phyloP scores from a whole-genome alignment of 345 rosid species.

The Erysimum cheiranthoides region DNA sequence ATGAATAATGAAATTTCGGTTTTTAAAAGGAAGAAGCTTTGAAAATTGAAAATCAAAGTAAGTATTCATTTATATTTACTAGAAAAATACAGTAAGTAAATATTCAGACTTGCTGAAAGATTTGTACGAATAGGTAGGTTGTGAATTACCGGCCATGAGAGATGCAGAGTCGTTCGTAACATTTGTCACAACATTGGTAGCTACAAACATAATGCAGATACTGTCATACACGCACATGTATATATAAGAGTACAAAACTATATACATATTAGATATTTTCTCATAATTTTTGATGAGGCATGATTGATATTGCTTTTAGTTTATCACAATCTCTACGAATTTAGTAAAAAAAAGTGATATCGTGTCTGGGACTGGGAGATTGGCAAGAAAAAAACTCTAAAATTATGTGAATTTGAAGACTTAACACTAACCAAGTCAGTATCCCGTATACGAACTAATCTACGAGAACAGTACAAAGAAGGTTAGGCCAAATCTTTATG shows the following conservation, averaged over 20 bases:
- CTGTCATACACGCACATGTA: conserved; percentile 39
- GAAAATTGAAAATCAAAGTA: not conserved
- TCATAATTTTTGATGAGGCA: not conserved
- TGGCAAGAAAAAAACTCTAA: not conserved
- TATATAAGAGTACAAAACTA: conserved; percentile 4
- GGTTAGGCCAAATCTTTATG: too few relatives aligned
- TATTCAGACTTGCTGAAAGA: not conserved
- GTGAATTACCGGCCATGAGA: conserved; percentile 18
- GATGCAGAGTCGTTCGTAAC: conserved; percentile 38
- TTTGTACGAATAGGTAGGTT: conserved; percentile 19
- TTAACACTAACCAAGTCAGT: not conserved
- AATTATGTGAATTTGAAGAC: not conserved
- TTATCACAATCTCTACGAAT: not conserved
- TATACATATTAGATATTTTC: not conserved
- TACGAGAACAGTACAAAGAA: not conserved
- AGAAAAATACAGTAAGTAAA: not conserved
- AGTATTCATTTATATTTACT: not conserved
- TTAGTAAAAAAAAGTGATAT: not conserved
- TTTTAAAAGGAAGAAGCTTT: not conserved
- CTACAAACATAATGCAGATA: conserved; percentile 25
- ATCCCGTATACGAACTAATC: not conserved
- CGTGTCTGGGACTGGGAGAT: not conserved
- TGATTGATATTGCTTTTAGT: not conserved
- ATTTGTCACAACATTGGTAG: conserved; percentile 40
- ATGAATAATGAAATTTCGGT: not conserved